phyloP scores from a whole-genome alignment of 163 green algal species.

The Volvox carteri region DNA sequence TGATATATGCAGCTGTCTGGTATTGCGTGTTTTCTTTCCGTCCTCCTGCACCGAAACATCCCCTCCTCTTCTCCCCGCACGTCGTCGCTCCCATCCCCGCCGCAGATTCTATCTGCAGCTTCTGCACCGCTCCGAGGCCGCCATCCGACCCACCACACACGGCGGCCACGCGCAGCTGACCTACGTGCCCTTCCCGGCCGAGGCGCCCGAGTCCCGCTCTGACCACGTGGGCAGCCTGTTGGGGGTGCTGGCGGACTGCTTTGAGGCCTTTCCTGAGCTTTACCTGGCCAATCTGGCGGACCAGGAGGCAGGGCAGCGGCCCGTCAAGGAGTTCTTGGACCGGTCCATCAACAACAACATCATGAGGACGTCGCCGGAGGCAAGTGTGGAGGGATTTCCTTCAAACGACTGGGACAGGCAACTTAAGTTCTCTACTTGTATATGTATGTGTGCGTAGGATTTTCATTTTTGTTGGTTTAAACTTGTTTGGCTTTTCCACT shows the following conservation, averaged over 20 bases:
- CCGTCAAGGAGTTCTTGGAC: slow-evolving; percentile 44
- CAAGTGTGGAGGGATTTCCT: slow-evolving; percentile 20
- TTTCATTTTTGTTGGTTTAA: no score
- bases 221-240: slow-evolving; percentile 60
- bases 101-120: slow-evolving; percentile 33
- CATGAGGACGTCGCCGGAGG: slow-evolving; percentile 59
- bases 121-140: slow-evolving; percentile 15
- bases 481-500: no score
- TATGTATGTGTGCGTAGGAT: no score
- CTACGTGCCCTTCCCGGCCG: slow-evolving; percentile 40
- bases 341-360: slow-evolving; percentile 56
- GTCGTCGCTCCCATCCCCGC: background rate
- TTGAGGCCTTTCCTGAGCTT: slow-evolving; percentile 43
- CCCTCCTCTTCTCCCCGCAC: background rate
- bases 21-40: no score
- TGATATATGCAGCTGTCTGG: no score
- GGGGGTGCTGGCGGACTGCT: slow-evolving; percentile 59
- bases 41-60: no score
- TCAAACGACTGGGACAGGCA: no score
- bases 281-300: slow-evolving; percentile 51
- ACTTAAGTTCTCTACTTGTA: no score
- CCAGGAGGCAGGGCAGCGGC: slow-evolving; percentile 49
- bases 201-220: slow-evolving; percentile 3
- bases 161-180: slow-evolving; percentile 15
- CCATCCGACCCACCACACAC: slow-evolving; percentile 27